phyloP scores from a whole-genome alignment of 2,329 filamentous ascomycete species.

The Penicillium sp. region DNA sequence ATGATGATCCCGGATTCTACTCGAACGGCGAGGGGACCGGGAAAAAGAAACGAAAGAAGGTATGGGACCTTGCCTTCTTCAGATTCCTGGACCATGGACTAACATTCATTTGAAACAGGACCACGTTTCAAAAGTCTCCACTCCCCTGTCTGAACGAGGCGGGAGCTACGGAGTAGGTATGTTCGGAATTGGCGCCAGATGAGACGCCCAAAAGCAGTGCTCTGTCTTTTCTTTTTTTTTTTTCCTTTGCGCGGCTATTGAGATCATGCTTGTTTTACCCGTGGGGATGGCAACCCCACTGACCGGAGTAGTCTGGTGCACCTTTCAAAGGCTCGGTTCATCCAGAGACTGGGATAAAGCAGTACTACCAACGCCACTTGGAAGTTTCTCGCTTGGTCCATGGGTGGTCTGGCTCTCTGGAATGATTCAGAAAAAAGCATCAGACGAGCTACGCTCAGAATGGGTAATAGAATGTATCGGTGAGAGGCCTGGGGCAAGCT shows the following conservation, averaged over 20 bases:
- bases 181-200: constrained; percentile 45
- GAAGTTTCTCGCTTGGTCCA: background rate
- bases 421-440: background rate
- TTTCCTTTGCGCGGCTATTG: constrained; percentile 4
- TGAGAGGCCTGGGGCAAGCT: background rate
- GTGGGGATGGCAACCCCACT: background rate
- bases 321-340: background rate
- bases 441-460: background rate
- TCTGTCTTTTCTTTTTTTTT: constrained; percentile 6
- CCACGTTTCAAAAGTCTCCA: constrained; percentile 39
- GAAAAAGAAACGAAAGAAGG: constrained; percentile 50
- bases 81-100: background rate
- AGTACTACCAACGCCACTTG: background rate
- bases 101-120: constrained; percentile 29
- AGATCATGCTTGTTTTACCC: background rate
- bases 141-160: constrained; percentile 37
- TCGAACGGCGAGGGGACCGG: constrained; percentile 42
- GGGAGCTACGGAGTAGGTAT: constrained; percentile 44
- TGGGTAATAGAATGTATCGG: background rate
- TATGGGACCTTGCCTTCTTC: constrained; percentile 21
- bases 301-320: background rate
- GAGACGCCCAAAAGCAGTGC: constrained; percentile 20
- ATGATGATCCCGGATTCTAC: constrained; percentile 42
- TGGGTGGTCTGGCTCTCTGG: background rate
- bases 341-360: background rate